Conservation (phyloP, 2,329 filamentous ascomycete genomes). For the Ophiostoma quercus region DNA sequence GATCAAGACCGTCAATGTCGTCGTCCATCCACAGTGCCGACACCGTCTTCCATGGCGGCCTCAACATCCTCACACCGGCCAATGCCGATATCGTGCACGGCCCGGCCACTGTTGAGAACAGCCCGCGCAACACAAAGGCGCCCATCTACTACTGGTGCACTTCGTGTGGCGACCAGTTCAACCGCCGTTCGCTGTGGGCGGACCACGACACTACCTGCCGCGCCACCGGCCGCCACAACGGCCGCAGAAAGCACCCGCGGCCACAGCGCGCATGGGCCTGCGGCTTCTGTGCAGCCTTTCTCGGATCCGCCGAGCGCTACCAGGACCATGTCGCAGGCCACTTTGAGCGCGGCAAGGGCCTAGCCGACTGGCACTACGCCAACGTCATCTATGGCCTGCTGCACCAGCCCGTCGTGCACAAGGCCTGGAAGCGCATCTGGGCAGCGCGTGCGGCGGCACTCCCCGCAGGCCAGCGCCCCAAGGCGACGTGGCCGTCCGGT, state of each 20-base stretch:
- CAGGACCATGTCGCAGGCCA: slow-evolving; percentile 65
- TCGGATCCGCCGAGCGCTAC: slow-evolving; percentile 59
- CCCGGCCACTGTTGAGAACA: not conserved
- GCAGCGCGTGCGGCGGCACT: slow-evolving; percentile 41
- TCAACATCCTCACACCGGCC: slow-evolving; percentile 5
- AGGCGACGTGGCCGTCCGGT: slow-evolving; percentile 56
- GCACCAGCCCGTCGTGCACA: slow-evolving; percentile 58
- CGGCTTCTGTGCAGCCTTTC: slow-evolving; percentile 60
- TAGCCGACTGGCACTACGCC: slow-evolving; percentile 63
- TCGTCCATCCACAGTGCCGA: not conserved
- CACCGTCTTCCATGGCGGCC: slow-evolving; percentile 1
- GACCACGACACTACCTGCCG: slow-evolving; percentile 62
- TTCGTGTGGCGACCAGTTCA: slow-evolving; percentile 59
- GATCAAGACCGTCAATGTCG: not conserved
- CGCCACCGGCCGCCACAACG: slow-evolving; percentile 18
- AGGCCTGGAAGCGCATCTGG: slow-evolving; percentile 56
- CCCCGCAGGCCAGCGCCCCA: slow-evolving; percentile 48
- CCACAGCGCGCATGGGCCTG: slow-evolving; percentile 64
- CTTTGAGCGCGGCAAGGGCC: slow-evolving; percentile 59
- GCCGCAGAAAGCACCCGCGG: slow-evolving; percentile 41
- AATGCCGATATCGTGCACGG: not conserved
- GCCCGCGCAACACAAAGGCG: not conserved
- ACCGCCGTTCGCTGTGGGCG: slow-evolving; percentile 65
- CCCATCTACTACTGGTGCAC: slow-evolving; percentile 52
- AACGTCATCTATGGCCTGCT: slow-evolving; percentile 62